These are phyloP conservation scores for Leavenworthia alabamica DNA, from an alignment of 345 rosid genomes.

Conservation along the genomic window DNA sequence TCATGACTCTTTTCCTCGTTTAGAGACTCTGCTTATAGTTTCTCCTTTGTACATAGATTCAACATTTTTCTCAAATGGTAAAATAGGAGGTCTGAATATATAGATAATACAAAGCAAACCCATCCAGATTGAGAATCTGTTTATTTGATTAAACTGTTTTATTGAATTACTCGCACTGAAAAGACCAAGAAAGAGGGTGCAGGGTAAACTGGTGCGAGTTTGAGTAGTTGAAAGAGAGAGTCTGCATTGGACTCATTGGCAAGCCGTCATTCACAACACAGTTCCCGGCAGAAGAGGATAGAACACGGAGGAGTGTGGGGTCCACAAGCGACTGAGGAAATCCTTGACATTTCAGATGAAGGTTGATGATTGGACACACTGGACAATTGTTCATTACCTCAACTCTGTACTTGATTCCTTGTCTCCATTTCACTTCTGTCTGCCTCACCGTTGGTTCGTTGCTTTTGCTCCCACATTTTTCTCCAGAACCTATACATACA, in stretches of 20 bases:
- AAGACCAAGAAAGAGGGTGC: slow-evolving; percentile 29
- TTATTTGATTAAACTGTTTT: not conserved
- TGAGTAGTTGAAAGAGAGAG: slow-evolving; percentile 29
- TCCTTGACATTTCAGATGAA: slow-evolving; percentile 29
- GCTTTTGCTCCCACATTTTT: slow-evolving; percentile 24
- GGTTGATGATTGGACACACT: slow-evolving; percentile 31
- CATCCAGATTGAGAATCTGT: slow-evolving; percentile 1
- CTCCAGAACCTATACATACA: slow-evolving; percentile 14
- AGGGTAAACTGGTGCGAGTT: slow-evolving; percentile 15
- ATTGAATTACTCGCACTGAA: slow-evolving; percentile 27
- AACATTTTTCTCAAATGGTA: slow-evolving; percentile 18
- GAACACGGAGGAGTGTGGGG: slow-evolving; percentile 31
- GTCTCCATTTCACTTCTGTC: slow-evolving; percentile 14
- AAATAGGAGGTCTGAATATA: slow-evolving; percentile 14
- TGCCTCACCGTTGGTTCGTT: slow-evolving; percentile 26
- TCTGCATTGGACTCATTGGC: slow-evolving; percentile 31
- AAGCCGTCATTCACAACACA: slow-evolving; percentile 25
- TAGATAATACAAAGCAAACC: slow-evolving; percentile 8
- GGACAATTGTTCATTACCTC: slow-evolving; percentile 31
- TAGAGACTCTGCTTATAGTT: slow-evolving; percentile 12
- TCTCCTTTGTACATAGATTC: slow-evolving; percentile 24
- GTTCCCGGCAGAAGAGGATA: slow-evolving; percentile 21
- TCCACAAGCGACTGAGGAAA: slow-evolving; percentile 30
- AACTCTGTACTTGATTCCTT: slow-evolving; percentile 24
- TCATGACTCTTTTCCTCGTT: slow-evolving; percentile 19